Percentiles rank a stretch among this genome's conserved stretches.
Conservation (phyloP, 345 rosid genomes). For the Populus deltoides region DNA sequence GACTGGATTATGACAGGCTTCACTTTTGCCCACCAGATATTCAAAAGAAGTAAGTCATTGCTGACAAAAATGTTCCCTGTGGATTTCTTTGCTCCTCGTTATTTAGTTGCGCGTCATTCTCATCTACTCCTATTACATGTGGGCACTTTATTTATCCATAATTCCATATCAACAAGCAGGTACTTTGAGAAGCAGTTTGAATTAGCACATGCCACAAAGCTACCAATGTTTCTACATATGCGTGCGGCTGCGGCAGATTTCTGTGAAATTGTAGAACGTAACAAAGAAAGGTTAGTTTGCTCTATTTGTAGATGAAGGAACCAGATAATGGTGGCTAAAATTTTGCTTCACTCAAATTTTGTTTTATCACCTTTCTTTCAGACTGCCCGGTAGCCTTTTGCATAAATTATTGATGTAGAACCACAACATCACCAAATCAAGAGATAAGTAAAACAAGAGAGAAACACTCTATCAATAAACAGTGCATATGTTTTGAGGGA, state of each 20-base stretch:
- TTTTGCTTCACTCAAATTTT: neutral
- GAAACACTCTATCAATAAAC: neutral
- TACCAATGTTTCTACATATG: slow-evolving; percentile 97
- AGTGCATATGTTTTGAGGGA: no score
- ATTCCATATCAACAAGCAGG: slow-evolving; percentile 33
- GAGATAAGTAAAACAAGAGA: neutral
- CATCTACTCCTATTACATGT: neutral
- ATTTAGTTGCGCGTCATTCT: neutral
- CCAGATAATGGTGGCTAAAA: neutral
- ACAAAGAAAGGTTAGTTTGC: slow-evolving; percentile 55
- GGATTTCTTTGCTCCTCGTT: neutral
- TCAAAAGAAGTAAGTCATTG: slow-evolving; percentile 71
- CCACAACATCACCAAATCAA: neutral
- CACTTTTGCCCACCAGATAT: slow-evolving; percentile 76
- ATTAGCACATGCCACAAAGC: slow-evolving; percentile 77
- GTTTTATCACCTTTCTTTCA: neutral
- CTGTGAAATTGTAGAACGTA: slow-evolving; percentile 69
- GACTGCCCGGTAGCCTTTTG: neutral
- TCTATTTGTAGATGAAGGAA: neutral
- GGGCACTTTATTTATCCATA: neutral
- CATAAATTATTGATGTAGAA: neutral
- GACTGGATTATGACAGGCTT: slow-evolving; percentile 96
- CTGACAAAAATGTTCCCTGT: slow-evolving; percentile 12
- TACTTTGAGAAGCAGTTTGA: slow-evolving; percentile 97
- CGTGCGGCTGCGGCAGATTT: slow-evolving; percentile 91